Evolutionary conservation across 1,284 basidiomycete genomes (phyloP), one percentile per base, ranked within the genome.

Genomic region (Cutaneotrichosporon dermatis): DNA sequence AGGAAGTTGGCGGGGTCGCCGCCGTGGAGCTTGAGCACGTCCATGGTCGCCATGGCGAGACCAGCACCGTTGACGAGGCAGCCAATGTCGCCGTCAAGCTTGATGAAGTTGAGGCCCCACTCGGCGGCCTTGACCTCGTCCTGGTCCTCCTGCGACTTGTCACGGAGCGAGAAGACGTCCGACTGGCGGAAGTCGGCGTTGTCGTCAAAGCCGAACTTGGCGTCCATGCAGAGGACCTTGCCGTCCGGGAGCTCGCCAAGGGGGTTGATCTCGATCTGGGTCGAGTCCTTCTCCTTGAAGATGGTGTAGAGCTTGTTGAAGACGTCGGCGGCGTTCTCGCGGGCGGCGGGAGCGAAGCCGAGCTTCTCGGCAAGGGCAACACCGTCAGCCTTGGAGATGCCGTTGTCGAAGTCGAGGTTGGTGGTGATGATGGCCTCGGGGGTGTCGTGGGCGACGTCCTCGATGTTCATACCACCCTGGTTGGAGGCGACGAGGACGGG

Each of bases 31-130:
- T 94, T 87, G 59, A 99, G 84, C 40, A 99, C 95, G 75, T 99
- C 96, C 94, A 99, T 99, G 56, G 96, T 99, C 36, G 96, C 96
- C 96, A 99, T 99, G 56, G 96, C 96, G 62, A 99, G 83, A 77
- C 96, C 96, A 61, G 96, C 96, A 72, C 96, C 96, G 76, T 99
- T 99, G 66, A 99, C 96, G 60, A 99, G 83, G 80, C 96, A 99
- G 45, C 96, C 96, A 66, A 99, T 89, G 80, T 87, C 91, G 42
- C 96, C 96, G 75, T 99, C 96, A 53, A 99, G 88, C 82, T 99
- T 98, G 85, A 99, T 99, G 78, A 98, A 98, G 84, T 97, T 99
- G 72, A 99, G 84, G 73, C 92, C 89, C 69, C 90, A 91, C 79
- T 78, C 70, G 65, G 78, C 79, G n/a, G 91, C 92, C 77, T 92